Evolutionary conservation across 768 basidiomycete species (phyloP).

Genomic region (Tubosaeta sp.): DNA sequence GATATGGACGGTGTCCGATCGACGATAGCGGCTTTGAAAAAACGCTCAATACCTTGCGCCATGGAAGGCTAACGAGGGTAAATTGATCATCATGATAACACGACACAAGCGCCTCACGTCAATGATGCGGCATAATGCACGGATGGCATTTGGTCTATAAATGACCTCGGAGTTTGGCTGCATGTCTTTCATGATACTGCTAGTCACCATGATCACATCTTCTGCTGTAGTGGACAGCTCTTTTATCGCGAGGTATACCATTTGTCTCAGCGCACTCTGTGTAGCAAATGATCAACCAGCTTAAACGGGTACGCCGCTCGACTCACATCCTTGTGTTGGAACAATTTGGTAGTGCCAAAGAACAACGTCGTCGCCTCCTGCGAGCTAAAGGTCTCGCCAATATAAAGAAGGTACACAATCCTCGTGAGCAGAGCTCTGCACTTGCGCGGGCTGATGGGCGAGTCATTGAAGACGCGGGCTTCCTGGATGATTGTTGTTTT

Average conservation of each 20-base stretch:
- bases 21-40: slow-evolving; percentile 99
- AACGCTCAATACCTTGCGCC: slow-evolving; percentile 97
- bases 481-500: slow-evolving; percentile 98
- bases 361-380: slow-evolving; percentile 98
- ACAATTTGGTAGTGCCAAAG: slow-evolving; percentile 98
- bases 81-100: slow-evolving; percentile 33
- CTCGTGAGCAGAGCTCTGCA: slow-evolving; percentile 94
- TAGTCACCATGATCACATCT: slow-evolving; percentile 99
- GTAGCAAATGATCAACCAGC: slow-evolving; percentile 6
- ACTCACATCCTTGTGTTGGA: slow-evolving; percentile 98
- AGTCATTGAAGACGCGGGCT: slow-evolving; percentile 98
- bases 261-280: slow-evolving; percentile 92
- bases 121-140: slow-evolving; percentile 93
- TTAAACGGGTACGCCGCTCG: neutral
- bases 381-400: slow-evolving; percentile 90
- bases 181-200: slow-evolving; percentile 99
- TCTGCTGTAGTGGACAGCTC: slow-evolving; percentile 94
- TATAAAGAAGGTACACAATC: slow-evolving; percentile 94
- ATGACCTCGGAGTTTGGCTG: slow-evolving; percentile 98
- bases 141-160: slow-evolving; percentile 95
- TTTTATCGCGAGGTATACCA: slow-evolving; percentile 98
- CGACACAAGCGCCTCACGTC: slow-evolving; percentile 61
- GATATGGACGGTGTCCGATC: slow-evolving; percentile 95
- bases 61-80: slow-evolving; percentile 77
- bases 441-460: slow-evolving; percentile 95